Evolutionary conservation across 2,329 filamentous ascomycete species (phyloP), one percentile per base, ranked within the genome.

Genomic region (Periconia digitata): DNA sequence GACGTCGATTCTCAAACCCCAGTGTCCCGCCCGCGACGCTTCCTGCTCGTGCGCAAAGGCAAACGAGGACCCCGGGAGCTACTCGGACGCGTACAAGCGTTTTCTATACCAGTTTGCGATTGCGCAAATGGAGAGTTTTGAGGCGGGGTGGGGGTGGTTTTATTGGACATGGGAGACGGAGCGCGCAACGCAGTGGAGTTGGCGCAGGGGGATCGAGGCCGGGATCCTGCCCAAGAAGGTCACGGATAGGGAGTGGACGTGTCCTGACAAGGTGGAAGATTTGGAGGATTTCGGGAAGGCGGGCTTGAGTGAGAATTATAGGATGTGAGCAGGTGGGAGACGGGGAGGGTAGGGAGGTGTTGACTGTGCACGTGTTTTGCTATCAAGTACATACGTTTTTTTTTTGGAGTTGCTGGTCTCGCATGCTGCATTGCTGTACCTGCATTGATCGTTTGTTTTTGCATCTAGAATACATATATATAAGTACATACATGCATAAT

Each of bases 81-180:
- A 92, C 76, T 84, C 81, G 32, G 76, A 77, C 49, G 74, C 76
- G 4, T 99, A 99, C 74, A 96, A 94, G 74, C 75, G 85, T 58
- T 97, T 92, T 73, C 77, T 99, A 54, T 82, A 83, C 56, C 89
- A 89, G 73, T 97, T 97, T 73, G 94, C 94, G 6, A 87, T 96
- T 73, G 94, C 92, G 45, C 94, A 99, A 76, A 99, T 99, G 90
- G 80, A 86, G 60, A 89, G 86, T 50, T 99, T 97, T 66, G 92
- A 97, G 72, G 85, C 86, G 54, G 90, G 89, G 6, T 94, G 89
- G 86, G 94, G 94, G 41, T 99, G 94, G 94, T 96, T 95, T 75
- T 99, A 99, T 74, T 99, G 94, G 94, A 97, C 92, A 27, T 95
- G 94, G 92, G 84, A 91, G 73, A 96, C 92, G 23, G 92, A 97